phyloP scores from a whole-genome alignment of 176 grass and related monocot genomes.

The Oryza australiensis region DNA sequence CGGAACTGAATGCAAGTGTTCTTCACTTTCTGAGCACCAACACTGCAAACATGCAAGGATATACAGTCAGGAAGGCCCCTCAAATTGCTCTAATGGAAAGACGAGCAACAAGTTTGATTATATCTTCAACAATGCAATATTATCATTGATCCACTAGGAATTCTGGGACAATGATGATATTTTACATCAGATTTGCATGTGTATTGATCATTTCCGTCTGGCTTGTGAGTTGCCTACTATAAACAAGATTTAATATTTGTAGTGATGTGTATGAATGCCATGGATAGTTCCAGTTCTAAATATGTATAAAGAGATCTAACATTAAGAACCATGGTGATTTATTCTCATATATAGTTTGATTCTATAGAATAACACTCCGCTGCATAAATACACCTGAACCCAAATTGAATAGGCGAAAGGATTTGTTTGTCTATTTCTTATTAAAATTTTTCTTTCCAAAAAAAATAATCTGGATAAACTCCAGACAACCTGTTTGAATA shows the following conservation, averaged over 20 bases:
- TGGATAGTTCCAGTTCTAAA: not conserved
- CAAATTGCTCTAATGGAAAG: not conserved
- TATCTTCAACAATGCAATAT: not conserved
- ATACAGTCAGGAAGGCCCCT: constrained; percentile 5
- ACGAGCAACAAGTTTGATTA: not conserved
- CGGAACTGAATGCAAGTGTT: constrained; percentile 51
- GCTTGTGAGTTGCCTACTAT: not conserved
- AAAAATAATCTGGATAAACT: not conserved
- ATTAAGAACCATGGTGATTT: not conserved
- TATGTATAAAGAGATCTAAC: not conserved
- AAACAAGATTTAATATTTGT: not conserved
- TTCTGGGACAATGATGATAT: not conserved
- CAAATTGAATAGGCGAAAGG: not conserved
- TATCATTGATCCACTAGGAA: not conserved
- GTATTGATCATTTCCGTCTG: not conserved
- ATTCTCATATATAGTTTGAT: not conserved
- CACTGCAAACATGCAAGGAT: constrained; percentile 44
- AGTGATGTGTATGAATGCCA: not conserved
- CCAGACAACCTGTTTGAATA: not conserved
- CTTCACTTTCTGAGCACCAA: constrained; percentile 66
- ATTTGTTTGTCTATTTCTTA: not conserved
- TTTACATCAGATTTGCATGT: not conserved
- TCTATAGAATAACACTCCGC: not conserved
- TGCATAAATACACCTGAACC: not conserved
- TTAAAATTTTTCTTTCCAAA: not conserved